Conservation (phyloP, 2,329 filamentous ascomycete species). For the Ophiostoma montium region DNA sequence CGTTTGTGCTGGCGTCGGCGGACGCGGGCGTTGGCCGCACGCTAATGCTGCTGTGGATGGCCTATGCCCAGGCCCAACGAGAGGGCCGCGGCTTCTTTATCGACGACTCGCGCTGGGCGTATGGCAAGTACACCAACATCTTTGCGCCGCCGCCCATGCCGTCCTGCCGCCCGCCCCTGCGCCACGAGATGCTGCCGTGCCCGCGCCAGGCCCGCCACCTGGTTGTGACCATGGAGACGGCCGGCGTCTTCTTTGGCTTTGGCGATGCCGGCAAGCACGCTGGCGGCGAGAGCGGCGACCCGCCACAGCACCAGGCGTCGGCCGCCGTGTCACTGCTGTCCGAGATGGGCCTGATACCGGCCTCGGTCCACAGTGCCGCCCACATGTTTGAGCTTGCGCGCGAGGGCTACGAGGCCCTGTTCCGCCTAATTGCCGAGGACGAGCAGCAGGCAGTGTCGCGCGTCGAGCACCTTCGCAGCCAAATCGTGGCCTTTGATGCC, state of each 20-base stretch:
- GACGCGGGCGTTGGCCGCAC: constrained; percentile 67
- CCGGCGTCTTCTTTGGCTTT: constrained; percentile 40
- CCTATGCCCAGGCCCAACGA: constrained; percentile 63
- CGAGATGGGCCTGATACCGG: background rate
- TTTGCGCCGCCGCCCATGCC: constrained; percentile 54
- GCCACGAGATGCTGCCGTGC: constrained; percentile 64
- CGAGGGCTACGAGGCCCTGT: constrained; percentile 58
- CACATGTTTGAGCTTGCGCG: constrained; percentile 53
- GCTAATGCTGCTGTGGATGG: constrained; percentile 68
- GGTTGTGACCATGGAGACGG: constrained; percentile 56
- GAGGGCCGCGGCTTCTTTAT: constrained; percentile 70
- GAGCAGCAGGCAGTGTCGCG: constrained; percentile 48
- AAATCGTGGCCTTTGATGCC: constrained; percentile 19
- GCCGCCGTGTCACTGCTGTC: background rate
- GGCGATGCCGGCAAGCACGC: background rate
- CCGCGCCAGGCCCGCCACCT: constrained; percentile 64
- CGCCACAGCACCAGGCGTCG: constrained; percentile 8
- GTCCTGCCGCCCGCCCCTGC: constrained; percentile 55
- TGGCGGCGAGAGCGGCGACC: constrained; percentile 13
- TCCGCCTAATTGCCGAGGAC: constrained; percentile 53
- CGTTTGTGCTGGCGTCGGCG: constrained; percentile 59
- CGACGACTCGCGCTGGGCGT: constrained; percentile 72
- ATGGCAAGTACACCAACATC: constrained; percentile 59
- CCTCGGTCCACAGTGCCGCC: background rate
- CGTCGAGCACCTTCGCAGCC: constrained; percentile 37